Evolutionary conservation across 805 yeast genomes (phyloP), one percentile per base, ranked within the genome.

Genomic region (Nadsonia fulvescens): DNA sequence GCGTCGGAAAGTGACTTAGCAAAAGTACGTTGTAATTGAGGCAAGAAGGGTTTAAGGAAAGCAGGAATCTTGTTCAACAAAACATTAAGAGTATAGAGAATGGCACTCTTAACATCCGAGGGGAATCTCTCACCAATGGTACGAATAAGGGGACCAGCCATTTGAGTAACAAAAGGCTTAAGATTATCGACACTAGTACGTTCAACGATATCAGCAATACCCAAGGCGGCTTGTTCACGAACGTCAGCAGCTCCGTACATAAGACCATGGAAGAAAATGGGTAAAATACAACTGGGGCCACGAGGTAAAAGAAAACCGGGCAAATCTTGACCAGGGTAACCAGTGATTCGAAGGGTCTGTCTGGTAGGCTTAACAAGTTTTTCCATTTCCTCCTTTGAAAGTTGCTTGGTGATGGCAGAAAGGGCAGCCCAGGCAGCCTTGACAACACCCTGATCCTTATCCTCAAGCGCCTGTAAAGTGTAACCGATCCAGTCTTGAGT

Each of bases 91-190:
- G 96, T 92, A 35, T 63, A 61, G 43, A 89, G 60, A 38, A 91
- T 86, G n/a, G 93, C 93, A 18, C 93, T 73, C 59, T 89, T 89
- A 39, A 89, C 79, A 38, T 82, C 93, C 34, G 92, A 64, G 10
- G 73, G 66, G 37, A 79, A 86, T 50, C 93, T 70, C 51, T 89
- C 99, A 44, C 99, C 98, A 44, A 86, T 78, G 30, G 86, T 93
- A 61, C 99, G 81, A 53, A 89, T 89, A 44, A 89, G 63, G 20
- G 98, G 98, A 54, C 99, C 99, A 14, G 94, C 83, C 36, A 91
- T 79, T 14, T 70, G 70, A 6, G 96, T 86, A 12, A 91, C 93
- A 51, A 72, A 78, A 17, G 93, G 78, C 49, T 71, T 77, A 51
- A 89, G 65, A 16, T 38, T 30, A 32, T 64, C 69, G 7, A 66